Percentiles rank a stretch among this genome's conserved stretches.
phyloP scores from a whole-genome alignment of 345 rosid species.

The Salix dunnii region DNA sequence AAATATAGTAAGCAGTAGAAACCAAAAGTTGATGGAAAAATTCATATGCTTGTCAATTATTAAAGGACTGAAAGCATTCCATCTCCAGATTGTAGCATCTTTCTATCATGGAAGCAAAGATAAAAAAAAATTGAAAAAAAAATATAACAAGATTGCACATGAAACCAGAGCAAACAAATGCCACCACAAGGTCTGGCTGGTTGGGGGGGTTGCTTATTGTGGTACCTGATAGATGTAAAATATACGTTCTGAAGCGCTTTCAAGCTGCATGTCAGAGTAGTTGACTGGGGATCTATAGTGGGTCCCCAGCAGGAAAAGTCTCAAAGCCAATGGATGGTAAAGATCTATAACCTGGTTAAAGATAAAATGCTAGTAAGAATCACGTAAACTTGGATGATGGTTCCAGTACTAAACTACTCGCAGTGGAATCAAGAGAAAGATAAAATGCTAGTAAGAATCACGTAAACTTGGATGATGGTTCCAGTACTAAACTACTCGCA shows the following conservation, averaged over 20 bases:
- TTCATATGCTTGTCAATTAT: neutral
- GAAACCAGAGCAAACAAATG: neutral
- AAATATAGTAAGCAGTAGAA: neutral
- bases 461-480: neutral
- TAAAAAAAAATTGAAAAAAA: neutral
- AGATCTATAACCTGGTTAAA: slow-evolving; percentile 63
- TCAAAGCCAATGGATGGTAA: slow-evolving; percentile 83
- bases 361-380: slow-evolving; percentile 5
- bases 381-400: neutral
- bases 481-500: neutral
- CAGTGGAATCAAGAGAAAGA: no score
- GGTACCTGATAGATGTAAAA: slow-evolving; percentile 89
- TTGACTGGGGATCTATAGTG: slow-evolving; percentile 94
- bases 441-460: slow-evolving; percentile 3
- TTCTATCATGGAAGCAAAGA: neutral
- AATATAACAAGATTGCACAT: slow-evolving; percentile 5
- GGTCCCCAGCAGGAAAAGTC: slow-evolving; percentile 82
- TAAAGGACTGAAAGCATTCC: neutral
- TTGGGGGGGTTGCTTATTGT: neutral
- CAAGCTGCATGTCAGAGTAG: slow-evolving; percentile 75
- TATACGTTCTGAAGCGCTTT: slow-evolving; percentile 90
- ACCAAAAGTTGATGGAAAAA: neutral
- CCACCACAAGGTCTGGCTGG: slow-evolving; percentile 7
- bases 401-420: neutral
- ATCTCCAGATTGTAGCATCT: neutral